These are phyloP conservation scores for Angophora floribunda DNA, from an alignment of 345 rosid species.

Conservation along the genomic window DNA sequence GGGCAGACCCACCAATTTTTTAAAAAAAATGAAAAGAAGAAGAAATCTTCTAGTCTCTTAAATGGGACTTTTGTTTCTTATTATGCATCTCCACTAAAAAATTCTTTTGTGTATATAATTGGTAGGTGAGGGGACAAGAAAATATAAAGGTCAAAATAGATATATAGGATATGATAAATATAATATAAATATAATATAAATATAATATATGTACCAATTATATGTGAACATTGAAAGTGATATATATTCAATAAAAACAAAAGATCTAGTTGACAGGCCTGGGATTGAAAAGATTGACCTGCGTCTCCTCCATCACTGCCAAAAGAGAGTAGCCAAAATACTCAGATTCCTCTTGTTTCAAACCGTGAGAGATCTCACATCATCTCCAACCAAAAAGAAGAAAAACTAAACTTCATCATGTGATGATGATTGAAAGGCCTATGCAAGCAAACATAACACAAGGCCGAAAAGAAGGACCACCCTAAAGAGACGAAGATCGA, in stretches of 20 bases:
- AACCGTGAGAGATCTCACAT: not conserved
- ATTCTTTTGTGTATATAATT: not conserved
- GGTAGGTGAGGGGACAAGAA: slow-evolving; percentile 33
- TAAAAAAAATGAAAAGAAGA: not conserved
- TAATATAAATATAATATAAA: not conserved
- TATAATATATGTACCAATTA: not conserved
- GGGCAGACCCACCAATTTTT: not conserved
- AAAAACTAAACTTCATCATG: not conserved
- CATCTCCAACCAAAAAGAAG: slow-evolving; percentile 7
- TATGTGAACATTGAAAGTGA: not conserved
- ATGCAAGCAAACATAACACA: not conserved
- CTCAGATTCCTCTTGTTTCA: not conserved
- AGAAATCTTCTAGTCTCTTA: not conserved
- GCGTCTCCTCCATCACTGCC: slow-evolving; percentile 22
- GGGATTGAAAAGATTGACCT: slow-evolving; percentile 52
- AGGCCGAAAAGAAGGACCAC: not conserved
- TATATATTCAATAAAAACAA: slow-evolving; percentile 25
- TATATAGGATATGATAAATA: not conserved
- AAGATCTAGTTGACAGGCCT: slow-evolving; percentile 39
- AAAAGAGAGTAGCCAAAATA: not conserved
- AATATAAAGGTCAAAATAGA: slow-evolving; percentile 13
- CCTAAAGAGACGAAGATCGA: not conserved
- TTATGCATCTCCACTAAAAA: not conserved
- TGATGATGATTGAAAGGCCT: not conserved
- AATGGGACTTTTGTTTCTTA: not conserved